Evolutionary conservation across 768 basidiomycete species (phyloP).

Genomic region (Suillus lakei): DNA sequence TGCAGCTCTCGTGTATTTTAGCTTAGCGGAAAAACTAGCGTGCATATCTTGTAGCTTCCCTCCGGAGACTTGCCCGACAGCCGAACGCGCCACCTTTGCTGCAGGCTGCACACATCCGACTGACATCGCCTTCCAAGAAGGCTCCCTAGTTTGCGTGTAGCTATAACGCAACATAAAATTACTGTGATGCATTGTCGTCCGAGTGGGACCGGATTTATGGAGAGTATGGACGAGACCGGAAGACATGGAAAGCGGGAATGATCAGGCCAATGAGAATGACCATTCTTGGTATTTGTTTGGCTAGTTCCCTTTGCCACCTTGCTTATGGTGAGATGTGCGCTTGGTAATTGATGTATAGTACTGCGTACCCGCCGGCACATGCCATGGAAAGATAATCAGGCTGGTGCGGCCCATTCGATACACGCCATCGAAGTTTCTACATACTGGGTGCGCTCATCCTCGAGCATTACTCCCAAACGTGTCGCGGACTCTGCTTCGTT

Average conservation of each 20-base stretch:
- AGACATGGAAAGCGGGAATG: neutral
- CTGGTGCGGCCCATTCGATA: neutral
- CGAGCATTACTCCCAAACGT: neutral
- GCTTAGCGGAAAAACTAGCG: conserved; percentile 44
- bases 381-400: neutral
- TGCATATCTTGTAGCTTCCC: conserved; percentile 52
- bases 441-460: neutral
- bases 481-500: neutral
- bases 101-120: conserved; percentile 40
- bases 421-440: neutral
- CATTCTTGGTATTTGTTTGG: neutral
- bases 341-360: neutral
- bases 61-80: conserved; percentile 41
- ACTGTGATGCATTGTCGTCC: neutral
- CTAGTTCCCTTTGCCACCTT: neutral
- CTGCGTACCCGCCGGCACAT: neutral
- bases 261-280: neutral
- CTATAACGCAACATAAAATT: neutral
- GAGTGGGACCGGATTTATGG: neutral
- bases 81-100: conserved; percentile 30
- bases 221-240: neutral
- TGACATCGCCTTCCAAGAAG: conserved; percentile 37
- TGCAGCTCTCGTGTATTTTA: conserved; percentile 20
- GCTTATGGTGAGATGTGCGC: neutral
- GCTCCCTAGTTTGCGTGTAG: conserved; percentile 42